These are phyloP conservation scores for Hypericum androsaemum DNA, from an alignment of 345 rosid species.

Conservation along the genomic window DNA sequence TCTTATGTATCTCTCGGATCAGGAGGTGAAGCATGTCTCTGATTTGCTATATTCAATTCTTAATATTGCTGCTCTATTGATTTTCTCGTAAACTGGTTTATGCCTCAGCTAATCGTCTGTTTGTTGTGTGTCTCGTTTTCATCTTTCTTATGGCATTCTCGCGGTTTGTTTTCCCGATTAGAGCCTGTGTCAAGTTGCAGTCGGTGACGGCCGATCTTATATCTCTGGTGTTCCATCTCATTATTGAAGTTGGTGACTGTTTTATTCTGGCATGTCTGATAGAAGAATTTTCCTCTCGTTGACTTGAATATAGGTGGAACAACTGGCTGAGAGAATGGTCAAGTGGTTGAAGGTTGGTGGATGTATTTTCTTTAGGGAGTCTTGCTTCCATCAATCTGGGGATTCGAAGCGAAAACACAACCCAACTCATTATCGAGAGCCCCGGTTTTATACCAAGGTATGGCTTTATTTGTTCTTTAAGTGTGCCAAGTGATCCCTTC, in stretches of 20 bases:
- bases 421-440: conserved; percentile 97
- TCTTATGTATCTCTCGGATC: conserved; percentile 91
- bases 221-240: too few species aligned
- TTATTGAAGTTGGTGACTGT: too few species aligned
- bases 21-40: conserved; percentile 40
- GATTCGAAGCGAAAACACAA: conserved; percentile 67
- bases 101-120: too few species aligned
- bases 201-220: too few species aligned
- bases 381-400: conserved; percentile 95
- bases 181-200: too few species aligned
- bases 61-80: too few species aligned
- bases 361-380: conserved; percentile 82
- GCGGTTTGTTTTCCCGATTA: too few species aligned
- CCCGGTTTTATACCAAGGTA: conserved; percentile 89
- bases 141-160: too few species aligned
- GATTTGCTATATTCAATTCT: background rate
- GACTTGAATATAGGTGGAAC: conserved; percentile 45
- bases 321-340: conserved; percentile 63
- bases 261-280: background rate
- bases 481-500: background rate
- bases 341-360: conserved; percentile 92
- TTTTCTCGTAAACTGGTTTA: too few species aligned
- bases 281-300: background rate
- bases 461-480: background rate
- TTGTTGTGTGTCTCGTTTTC: too few species aligned